Evolutionary conservation across 2,329 filamentous ascomycete genomes (phyloP), one percentile per base, ranked within the genome.

Genomic region (Aspergillus alliaceus): DNA sequence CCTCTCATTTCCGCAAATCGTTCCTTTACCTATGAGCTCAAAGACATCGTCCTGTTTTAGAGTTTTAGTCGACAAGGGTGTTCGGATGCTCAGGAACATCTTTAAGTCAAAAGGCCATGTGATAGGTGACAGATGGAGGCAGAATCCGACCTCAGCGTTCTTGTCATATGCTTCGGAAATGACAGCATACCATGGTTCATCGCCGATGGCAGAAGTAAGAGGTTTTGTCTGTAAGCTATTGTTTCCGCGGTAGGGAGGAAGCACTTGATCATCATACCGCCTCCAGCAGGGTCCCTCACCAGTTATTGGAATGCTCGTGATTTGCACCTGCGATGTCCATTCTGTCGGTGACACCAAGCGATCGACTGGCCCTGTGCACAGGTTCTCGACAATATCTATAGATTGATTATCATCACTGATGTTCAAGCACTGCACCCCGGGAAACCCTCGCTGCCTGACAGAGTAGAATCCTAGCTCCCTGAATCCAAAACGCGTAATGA

Each of bases 1-100:
- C 54, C 83, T 72, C 69, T 88, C 85, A 59, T 86, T 83, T 1
- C 85, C 86, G 34, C 72, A 79, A 15, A 88, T 82, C 58, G 77
- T 77, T 1, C 83, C 84, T 63, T 79, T 82, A 1, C 68, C 77
- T 47, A 83, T 71, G 32, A 88, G 66, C 65, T 82, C 75, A 20
- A 68, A 66, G 74, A 81, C 82, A 51, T 83, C 70, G 7, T 56
- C 51, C 27, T 67, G 63, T 24, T 66, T 64, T 39, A 74, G 44
- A 4, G 66, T 70, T 24, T 60, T 58, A 7, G 25, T 34, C 2
- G 63, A 66, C 6, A 54, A 58, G 34, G 62, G 69, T 2, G 69
- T 69, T 35, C 68, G 66, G 37, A 75, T 66, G 9, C 65, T 72
- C 37, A 77, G 51, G 18, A 67, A 61, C 46, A 70, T 60, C 12